These are phyloP conservation scores for Neonectria neomacrospora DNA, from an alignment of 2,329 filamentous ascomycete genomes.

Conservation along the genomic window DNA sequence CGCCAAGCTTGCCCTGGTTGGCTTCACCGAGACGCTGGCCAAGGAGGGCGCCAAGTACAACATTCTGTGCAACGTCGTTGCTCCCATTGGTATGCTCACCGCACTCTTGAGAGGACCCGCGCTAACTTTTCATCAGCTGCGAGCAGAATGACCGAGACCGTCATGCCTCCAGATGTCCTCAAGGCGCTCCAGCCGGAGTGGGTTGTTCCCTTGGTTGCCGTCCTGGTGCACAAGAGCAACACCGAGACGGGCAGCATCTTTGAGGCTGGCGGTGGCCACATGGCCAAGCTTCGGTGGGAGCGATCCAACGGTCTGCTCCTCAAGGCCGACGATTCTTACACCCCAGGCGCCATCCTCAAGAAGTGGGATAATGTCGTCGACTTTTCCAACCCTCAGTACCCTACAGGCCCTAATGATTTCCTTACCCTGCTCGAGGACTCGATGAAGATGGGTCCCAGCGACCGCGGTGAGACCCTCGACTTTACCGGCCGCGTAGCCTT, in stretches of 20 bases:
- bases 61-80: slow-evolving; percentile 94
- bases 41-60: slow-evolving; percentile 99
- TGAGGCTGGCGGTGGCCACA: slow-evolving; percentile 91
- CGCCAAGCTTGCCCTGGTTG: slow-evolving; percentile 93
- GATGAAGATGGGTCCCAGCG: slow-evolving; percentile 78
- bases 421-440: slow-evolving; percentile 86
- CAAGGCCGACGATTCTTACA: slow-evolving; percentile 89
- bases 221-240: slow-evolving; percentile 87
- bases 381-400: slow-evolving; percentile 84
- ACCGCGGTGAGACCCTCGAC: slow-evolving; percentile 77
- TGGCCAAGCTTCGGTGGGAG: slow-evolving; percentile 96
- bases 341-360: slow-evolving; percentile 85
- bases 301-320: slow-evolving; percentile 88
- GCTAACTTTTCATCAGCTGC: slow-evolving; percentile 67
- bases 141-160: slow-evolving; percentile 92
- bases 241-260: slow-evolving; percentile 91
- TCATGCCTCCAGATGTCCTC: slow-evolving; percentile 94
- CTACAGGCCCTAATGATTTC: slow-evolving; percentile 88
- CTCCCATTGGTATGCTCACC: slow-evolving; percentile 73
- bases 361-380: slow-evolving; percentile 91
- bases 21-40: slow-evolving; percentile 96
- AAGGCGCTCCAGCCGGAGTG: slow-evolving; percentile 89
- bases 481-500: slow-evolving; percentile 88
- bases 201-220: slow-evolving; percentile 92
- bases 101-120: neutral